Conservation (phyloP, 1,284 basidiomycete genomes). For the Ganoderma meredithae region DNA sequence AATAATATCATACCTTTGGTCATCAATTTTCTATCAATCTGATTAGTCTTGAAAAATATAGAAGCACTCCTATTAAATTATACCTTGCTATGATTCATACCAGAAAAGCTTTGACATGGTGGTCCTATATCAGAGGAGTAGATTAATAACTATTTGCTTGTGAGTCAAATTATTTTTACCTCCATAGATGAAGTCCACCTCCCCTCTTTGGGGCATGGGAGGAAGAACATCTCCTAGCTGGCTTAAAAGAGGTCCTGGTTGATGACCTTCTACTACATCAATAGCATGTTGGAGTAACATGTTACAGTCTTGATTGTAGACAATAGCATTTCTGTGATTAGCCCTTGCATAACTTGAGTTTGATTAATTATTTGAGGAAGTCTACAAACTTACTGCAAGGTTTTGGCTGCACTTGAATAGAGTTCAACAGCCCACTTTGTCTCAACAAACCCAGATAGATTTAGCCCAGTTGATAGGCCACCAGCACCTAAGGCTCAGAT, state of each 20-base stretch:
- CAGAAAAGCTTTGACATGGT: conserved; percentile 74
- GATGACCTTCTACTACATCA: conserved; percentile 50
- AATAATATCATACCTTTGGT: conserved; percentile 52
- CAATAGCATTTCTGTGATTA: conserved; percentile 62
- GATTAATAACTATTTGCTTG: not conserved
- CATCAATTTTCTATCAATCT: conserved; percentile 56
- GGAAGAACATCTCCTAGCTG: conserved; percentile 45
- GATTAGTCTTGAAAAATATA: conserved; percentile 6
- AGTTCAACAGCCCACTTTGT: conserved; percentile 74
- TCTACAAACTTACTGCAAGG: conserved; percentile 56
- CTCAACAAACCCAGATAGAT: conserved; percentile 62
- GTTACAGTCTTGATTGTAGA: conserved; percentile 73
- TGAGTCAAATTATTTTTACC: conserved; percentile 49
- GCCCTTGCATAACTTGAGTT: conserved; percentile 43
- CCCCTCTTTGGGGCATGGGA: conserved; percentile 60
- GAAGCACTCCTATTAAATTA: conserved; percentile 18
- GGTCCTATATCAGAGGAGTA: conserved; percentile 53
- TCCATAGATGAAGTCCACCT: conserved; percentile 76
- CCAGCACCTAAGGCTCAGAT: conserved; percentile 60
- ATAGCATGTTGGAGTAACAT: conserved; percentile 64
- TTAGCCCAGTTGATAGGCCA: conserved; percentile 71
- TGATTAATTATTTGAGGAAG: not conserved
- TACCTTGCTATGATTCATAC: conserved; percentile 65
- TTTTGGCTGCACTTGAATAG: conserved; percentile 64
- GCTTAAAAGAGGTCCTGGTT: conserved; percentile 46